A percentile compares a stretch with the other conserved stretches of the same genome.
Conservation (phyloP, 345 rosid species). For the Pugionium cornutum region DNA sequence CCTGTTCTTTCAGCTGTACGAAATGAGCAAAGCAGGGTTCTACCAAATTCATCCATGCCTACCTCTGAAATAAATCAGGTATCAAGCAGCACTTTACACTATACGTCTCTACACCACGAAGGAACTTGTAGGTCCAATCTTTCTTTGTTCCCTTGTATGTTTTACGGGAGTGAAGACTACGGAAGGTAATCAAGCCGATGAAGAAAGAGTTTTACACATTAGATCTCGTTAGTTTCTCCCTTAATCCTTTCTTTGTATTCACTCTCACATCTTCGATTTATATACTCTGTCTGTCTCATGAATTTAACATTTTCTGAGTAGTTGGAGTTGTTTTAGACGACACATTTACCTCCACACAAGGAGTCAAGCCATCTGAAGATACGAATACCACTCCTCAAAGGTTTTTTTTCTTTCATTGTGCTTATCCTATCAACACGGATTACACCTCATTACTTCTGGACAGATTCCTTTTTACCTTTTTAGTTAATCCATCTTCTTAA, state of each 20-base stretch:
- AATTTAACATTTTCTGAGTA: constrained; percentile 16
- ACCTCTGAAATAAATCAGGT: constrained; percentile 40
- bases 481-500: neutral
- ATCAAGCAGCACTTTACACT: neutral
- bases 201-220: constrained; percentile 32
- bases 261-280: neutral
- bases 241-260: constrained; percentile 13
- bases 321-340: constrained; percentile 35
- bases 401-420: constrained; percentile 23
- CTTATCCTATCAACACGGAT: constrained; percentile 4
- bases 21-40: constrained; percentile 29
- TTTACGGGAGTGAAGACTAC: constrained; percentile 33
- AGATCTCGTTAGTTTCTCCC: constrained; percentile 38
- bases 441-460: constrained; percentile 6
- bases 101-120: constrained; percentile 8
- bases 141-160: constrained; percentile 13
- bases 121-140: constrained; percentile 7
- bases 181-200: constrained; percentile 27
- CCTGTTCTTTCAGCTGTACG: constrained; percentile 33
- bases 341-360: constrained; percentile 21
- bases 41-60: constrained; percentile 29
- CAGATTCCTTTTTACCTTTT: constrained; percentile 11
- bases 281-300: too few relatives aligned
- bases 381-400: constrained; percentile 32
- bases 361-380: constrained; percentile 34